Evolutionary conservation across 345 rosid genomes (phyloP).

Genomic region (Angophora floribunda): DNA sequence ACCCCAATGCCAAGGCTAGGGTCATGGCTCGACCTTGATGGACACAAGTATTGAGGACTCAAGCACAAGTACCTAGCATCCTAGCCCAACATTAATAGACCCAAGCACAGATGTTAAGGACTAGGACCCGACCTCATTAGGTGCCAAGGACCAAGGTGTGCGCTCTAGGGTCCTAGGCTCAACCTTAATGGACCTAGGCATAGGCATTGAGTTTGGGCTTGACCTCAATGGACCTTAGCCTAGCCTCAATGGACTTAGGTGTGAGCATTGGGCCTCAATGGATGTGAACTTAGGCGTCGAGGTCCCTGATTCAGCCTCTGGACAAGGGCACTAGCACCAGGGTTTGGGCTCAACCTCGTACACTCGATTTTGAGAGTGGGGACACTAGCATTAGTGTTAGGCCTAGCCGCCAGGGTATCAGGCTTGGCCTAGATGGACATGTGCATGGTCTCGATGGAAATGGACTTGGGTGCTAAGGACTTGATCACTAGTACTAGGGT

Average conservation of each 20-base stretch:
- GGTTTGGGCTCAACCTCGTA: fast-evolving
- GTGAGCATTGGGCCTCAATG: background rate
- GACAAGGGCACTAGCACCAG: fast-evolving
- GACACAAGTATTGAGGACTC: background rate
- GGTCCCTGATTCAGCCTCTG: fast-evolving
- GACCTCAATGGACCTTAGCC: background rate
- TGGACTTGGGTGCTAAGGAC: background rate
- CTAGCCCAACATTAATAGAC: no score
- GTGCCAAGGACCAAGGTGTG: no score
- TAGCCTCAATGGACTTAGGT: fast-evolving
- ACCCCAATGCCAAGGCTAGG: fast-evolving
- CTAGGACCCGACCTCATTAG: no score
- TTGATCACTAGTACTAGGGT: fast-evolving
- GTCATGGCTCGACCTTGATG: background rate
- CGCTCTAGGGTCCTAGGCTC: no score
- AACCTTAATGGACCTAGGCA: background rate
- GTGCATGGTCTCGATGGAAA: background rate
- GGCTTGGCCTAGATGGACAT: background rate
- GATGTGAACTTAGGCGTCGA: background rate
- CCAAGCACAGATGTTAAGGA: no score
- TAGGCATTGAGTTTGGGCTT: fast-evolving
- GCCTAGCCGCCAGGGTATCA: fast-evolving
- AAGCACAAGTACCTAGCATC: no score
- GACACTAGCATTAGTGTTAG: fast-evolving
- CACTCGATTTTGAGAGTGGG: background rate